A percentile compares a stretch with the other conserved stretches of the same genome.
These are phyloP conservation scores for Nannochloropsis granulata DNA, from an alignment of 108 stramenopile genomes.

Conservation along the genomic window DNA sequence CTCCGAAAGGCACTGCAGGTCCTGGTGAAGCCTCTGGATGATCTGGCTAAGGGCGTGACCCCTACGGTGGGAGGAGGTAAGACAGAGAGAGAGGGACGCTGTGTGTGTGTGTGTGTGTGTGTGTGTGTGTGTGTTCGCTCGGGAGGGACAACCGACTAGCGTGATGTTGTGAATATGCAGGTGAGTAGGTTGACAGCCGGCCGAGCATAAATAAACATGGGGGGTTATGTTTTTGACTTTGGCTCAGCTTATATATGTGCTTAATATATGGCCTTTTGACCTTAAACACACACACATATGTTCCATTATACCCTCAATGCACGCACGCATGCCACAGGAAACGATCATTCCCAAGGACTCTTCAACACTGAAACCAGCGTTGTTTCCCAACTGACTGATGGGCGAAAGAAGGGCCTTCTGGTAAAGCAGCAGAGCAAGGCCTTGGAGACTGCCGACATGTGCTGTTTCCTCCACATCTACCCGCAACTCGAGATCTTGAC, in stretches of 20 bases:
- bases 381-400: not conserved
- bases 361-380: not conserved
- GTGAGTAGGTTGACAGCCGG: too few species aligned
- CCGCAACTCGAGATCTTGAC: not conserved
- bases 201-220: too few species aligned
- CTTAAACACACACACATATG: too few species aligned
- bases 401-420: not conserved
- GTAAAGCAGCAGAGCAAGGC: not conserved
- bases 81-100: not conserved
- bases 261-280: too few species aligned
- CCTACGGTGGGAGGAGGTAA: not conserved
- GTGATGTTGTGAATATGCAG: too few species aligned
- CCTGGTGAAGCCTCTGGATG: not conserved
- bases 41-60: not conserved
- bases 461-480: not conserved
- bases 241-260: too few species aligned
- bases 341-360: not conserved
- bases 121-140: too few species aligned
- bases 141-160: too few species aligned
- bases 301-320: too few species aligned
- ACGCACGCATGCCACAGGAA: too few species aligned
- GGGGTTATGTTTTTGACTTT: too few species aligned
- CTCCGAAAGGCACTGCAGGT: not conserved
- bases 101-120: too few species aligned
- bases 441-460: not conserved